Evolutionary conservation across 768 basidiomycete genomes (phyloP).

Genomic region (Leucogyrophana mollusca): DNA sequence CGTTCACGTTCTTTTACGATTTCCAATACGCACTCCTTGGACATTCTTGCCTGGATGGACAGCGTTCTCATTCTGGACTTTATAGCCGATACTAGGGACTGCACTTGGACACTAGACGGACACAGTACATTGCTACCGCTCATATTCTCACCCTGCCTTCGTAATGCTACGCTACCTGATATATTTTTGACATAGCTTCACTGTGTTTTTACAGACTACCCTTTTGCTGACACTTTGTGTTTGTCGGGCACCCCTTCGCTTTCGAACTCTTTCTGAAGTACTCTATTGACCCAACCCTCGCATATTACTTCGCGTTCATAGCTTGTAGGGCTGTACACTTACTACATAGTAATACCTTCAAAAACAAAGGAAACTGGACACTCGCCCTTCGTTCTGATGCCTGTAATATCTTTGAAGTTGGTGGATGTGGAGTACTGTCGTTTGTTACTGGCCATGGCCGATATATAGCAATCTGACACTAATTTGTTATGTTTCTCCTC

Average conservation of each 20-base stretch:
- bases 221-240: conserved; percentile 2
- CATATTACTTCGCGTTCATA: too few species aligned
- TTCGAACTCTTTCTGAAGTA: conserved; percentile 7
- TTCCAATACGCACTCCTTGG: not conserved
- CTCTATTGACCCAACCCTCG: not conserved
- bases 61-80: not conserved
- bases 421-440: too few species aligned
- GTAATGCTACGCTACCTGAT: conserved; percentile 28
- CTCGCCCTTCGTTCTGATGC: not conserved
- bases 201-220: conserved; percentile 6
- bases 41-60: not conserved
- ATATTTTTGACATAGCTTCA: conserved; percentile 20
- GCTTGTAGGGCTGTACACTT: not conserved
- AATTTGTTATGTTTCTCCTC: too few species aligned
- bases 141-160: conserved; percentile 8
- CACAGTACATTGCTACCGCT: conserved; percentile 14
- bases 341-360: not conserved
- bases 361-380: not conserved
- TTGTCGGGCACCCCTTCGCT: conserved; percentile 8
- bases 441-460: too few species aligned
- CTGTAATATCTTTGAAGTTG: too few species aligned
- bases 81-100: conserved; percentile 9
- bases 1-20: conserved; percentile 2
- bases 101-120: conserved; percentile 27
- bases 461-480: too few species aligned